Percentiles rank a stretch among this genome's conserved stretches.
These are phyloP conservation scores for Penicillium capsulatum DNA, from an alignment of 2,329 filamentous ascomycete genomes.

Conservation along the genomic window DNA sequence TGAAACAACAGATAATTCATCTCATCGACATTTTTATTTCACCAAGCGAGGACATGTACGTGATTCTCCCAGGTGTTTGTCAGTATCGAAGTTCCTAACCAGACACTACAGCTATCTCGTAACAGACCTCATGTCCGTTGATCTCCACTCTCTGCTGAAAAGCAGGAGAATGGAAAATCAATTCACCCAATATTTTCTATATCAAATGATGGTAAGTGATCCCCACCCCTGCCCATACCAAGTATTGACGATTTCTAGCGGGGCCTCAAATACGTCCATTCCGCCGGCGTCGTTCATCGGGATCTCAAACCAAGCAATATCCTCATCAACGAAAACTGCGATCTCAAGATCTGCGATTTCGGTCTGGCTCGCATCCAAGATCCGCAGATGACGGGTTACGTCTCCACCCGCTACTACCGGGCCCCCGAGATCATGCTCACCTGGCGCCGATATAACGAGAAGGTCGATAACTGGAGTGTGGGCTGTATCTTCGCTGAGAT, in stretches of 20 bases:
- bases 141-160: slow-evolving; percentile 89
- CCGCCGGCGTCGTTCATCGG: slow-evolving; percentile 92
- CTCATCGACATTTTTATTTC: slow-evolving; percentile 99
- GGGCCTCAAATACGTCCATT: slow-evolving; percentile 97
- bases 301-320: slow-evolving; percentile 99
- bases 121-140: slow-evolving; percentile 92
- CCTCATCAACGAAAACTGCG: slow-evolving; percentile 98
- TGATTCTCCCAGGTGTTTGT: slow-evolving; percentile 6
- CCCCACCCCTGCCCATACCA: background rate
- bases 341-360: slow-evolving; percentile 99
- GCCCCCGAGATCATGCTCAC: slow-evolving; percentile 99
- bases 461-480: slow-evolving; percentile 98
- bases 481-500: slow-evolving; percentile 99
- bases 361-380: slow-evolving; percentile 96
- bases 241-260: slow-evolving; percentile 54
- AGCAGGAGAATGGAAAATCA: slow-evolving; percentile 95
- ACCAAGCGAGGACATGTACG: slow-evolving; percentile 94
- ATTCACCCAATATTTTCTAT: slow-evolving; percentile 99
- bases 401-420: slow-evolving; percentile 97
- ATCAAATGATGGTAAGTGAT: slow-evolving; percentile 84
- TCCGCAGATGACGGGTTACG: slow-evolving; percentile 98
- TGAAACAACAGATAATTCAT: slow-evolving; percentile 94
- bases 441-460: slow-evolving; percentile 99
- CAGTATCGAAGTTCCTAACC: slow-evolving; percentile 5
- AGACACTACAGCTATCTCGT: slow-evolving; percentile 75